A percentile compares a stretch with the other conserved stretches of the same genome.
phyloP scores from a whole-genome alignment of 2,329 filamentous ascomycete species.

The Cordyceps militaris region DNA sequence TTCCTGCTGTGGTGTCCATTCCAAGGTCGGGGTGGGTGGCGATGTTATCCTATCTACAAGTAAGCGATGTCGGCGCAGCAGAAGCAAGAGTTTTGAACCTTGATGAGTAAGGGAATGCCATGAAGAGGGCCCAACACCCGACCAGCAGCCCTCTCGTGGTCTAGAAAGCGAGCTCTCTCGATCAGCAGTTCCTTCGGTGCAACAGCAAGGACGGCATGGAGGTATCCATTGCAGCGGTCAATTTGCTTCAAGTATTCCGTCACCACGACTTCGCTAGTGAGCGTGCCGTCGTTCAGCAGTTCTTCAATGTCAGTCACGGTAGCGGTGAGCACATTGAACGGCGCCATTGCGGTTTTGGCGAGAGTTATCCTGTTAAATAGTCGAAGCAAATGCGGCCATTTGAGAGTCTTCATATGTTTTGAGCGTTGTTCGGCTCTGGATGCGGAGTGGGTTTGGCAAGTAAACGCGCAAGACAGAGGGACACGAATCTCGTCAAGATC shows the following conservation, averaged over 20 bases:
- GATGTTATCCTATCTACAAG: background rate
- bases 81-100: background rate
- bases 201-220: background rate
- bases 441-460: too few species aligned
- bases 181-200: background rate
- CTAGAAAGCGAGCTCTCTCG: background rate
- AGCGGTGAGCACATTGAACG: background rate
- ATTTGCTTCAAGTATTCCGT: background rate
- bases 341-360: background rate
- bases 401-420: too few species aligned
- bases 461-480: too few species aligned
- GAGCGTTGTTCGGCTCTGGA: too few species aligned
- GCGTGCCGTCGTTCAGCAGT: background rate
- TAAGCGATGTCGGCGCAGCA: background rate
- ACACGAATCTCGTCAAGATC: too few species aligned
- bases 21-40: background rate
- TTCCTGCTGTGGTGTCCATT: background rate
- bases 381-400: background rate
- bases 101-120: background rate
- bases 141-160: background rate
- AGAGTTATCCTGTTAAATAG: background rate
- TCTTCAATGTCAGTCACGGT: background rate
- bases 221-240: background rate
- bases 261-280: background rate
- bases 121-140: background rate